Percentiles rank a stretch among this genome's conserved stretches.
phyloP scores from a whole-genome alignment of 2,329 filamentous ascomycete species.

The Decorospora gaudefroyi region DNA sequence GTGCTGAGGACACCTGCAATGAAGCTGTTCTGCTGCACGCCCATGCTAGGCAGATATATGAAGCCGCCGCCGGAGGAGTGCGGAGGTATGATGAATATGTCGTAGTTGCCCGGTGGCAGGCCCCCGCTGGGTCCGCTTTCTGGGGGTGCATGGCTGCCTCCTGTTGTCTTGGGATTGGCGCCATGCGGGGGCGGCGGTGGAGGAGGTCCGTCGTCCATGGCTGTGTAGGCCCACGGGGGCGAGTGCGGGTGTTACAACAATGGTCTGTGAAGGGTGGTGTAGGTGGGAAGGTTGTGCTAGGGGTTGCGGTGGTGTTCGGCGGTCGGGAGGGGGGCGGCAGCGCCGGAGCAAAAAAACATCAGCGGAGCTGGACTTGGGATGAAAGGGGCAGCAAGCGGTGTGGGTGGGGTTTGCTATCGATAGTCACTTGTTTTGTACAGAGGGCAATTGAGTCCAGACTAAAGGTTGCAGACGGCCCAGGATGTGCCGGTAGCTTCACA shows the following conservation, averaged over 20 bases:
- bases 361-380: slow-evolving; percentile 26
- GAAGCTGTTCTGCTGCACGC: slow-evolving; percentile 87
- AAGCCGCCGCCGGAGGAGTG: slow-evolving; percentile 89
- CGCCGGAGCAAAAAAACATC: slow-evolving; percentile 35
- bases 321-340: slow-evolving; percentile 20
- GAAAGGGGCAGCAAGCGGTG: slow-evolving; percentile 13
- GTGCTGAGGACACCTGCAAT: slow-evolving; percentile 82
- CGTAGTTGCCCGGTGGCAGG: slow-evolving; percentile 87
- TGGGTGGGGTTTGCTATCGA: slow-evolving; percentile 9
- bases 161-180: slow-evolving; percentile 67
- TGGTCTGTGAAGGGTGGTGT: slow-evolving; percentile 9
- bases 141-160: slow-evolving; percentile 34
- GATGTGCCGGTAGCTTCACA: slow-evolving; percentile 1
- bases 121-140: slow-evolving; percentile 51
- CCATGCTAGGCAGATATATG: slow-evolving; percentile 88
- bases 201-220: slow-evolving; percentile 56
- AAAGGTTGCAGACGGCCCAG: slow-evolving; percentile 10
- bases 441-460: slow-evolving; percentile 11
- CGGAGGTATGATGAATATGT: slow-evolving; percentile 95
- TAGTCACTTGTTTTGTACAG: slow-evolving; percentile 2
- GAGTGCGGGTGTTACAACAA: slow-evolving; percentile 19
- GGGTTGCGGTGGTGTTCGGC: slow-evolving; percentile 8
- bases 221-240: slow-evolving; percentile 33
- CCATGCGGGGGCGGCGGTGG: slow-evolving; percentile 88
- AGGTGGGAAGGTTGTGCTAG: slow-evolving; percentile 5